Base-by-base conservation (phyloP, 148 eudicot species). In the Fagopyrum homotropicum region DNA sequence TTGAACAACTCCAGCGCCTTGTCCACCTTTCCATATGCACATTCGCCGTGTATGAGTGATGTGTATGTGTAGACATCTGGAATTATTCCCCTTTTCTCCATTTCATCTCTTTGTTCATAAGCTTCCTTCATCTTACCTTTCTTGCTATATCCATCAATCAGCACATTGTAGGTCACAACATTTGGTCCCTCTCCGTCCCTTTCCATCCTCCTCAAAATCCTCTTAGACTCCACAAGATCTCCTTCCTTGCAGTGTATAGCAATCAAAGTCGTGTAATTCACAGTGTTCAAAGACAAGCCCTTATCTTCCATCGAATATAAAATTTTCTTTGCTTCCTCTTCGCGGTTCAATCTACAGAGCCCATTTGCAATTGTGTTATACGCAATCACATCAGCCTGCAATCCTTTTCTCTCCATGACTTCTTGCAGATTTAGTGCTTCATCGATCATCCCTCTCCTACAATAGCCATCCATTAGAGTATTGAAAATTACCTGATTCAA, bases 211-310 rank as follows among this genome's bases (percentile, higher is more conserved):
- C 66, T 66, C 5, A 94, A 70, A 17, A 84, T 72, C 80, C 89
- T 84, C 74, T 61, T 83, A 29, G 97, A 97, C 84, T 92, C 96
- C 26, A 75, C 86, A 74, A 90, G 78, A 59, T 91, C 82, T 43
- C 98, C 97, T 66, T 91, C 93, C 81, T 89, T 88, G 77, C 89
- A 83, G 84, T 85, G 77, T 74, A 94, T 85, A 80, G 84, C 84
- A 51, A 95, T 77, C 80, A 92, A 77, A 45, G 93, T 89, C 30
- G 89, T 87, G 76, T 85, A 90, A 73, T 81, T 82, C 74, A 89
- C 82, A 0, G 77, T 75, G 81, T 90, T 90, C 45, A 83, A 76
- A 75, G 82, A 70, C 55, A 90, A 80, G 7, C 97, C 97, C 50
- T 78, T 86, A 30, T 90, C 92, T 30, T 79, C 85, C 98, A 90